Conservation (phyloP, 345 rosid genomes). For the Cochlearia excelsa region DNA sequence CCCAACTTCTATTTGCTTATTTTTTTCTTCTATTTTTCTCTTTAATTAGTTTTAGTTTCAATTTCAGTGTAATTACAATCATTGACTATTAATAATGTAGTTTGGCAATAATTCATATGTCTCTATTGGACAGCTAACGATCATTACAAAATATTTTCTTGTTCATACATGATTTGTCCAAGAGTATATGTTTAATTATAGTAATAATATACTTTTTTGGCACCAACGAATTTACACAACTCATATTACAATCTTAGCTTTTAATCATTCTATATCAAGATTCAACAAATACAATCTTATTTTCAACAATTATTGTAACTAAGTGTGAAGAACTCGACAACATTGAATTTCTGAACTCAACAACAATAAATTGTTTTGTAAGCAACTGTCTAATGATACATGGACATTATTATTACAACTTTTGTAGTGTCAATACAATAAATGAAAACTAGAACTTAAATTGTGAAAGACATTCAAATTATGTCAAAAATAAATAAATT, state of each 20-base stretch:
- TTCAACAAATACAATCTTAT: background rate
- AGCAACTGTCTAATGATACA: constrained; percentile 24
- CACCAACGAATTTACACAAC: background rate
- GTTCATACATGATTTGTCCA: constrained; percentile 24
- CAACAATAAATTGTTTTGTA: constrained; percentile 19
- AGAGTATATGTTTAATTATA: background rate
- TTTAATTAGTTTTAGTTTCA: constrained; percentile 14
- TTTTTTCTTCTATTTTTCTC: background rate
- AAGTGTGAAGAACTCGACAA: too few species aligned
- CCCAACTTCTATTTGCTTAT: constrained; percentile 28
- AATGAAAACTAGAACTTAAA: constrained; percentile 22
- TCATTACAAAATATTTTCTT: constrained; percentile 30
- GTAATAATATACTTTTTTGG: too few species aligned
- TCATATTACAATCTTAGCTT: background rate
- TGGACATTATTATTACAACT: background rate
- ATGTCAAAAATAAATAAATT: too few species aligned
- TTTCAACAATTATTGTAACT: background rate
- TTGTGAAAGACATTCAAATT: background rate
- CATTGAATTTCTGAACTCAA: background rate
- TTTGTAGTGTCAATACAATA: background rate
- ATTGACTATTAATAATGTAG: constrained; percentile 34
- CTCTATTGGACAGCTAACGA: constrained; percentile 18
- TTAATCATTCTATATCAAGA: background rate
- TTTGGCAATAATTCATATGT: constrained; percentile 10
- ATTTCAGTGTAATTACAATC: constrained; percentile 33